These are phyloP conservation scores for Syncephalastrum racemosum DNA, from an alignment of 371 early-diverging fungal species.

Conservation along the genomic window DNA sequence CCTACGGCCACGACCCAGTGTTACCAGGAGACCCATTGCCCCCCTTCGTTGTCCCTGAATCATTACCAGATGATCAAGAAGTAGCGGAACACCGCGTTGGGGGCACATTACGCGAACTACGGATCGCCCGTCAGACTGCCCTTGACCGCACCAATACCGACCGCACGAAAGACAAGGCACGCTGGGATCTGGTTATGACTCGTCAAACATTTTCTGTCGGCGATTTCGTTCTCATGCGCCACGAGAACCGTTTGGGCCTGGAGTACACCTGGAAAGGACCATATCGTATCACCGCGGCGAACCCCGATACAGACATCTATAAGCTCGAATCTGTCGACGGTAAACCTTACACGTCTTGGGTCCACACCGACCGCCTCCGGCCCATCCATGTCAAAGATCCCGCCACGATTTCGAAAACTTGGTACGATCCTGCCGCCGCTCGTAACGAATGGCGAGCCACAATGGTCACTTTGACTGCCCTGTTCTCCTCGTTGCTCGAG, in stretches of 20 bases:
- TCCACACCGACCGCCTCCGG: conserved; percentile 9
- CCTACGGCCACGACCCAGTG: conserved; percentile 15
- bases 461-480: too few relatives aligned
- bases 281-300: neutral
- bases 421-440: too few relatives aligned
- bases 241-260: conserved; percentile 9
- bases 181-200: conserved; percentile 8
- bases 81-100: neutral
- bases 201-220: conserved; percentile 10
- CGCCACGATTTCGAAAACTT: too few relatives aligned
- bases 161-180: conserved; percentile 1
- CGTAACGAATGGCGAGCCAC: too few relatives aligned
- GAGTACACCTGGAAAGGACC: conserved; percentile 16
- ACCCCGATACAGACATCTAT: conserved; percentile 1
- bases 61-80: too few relatives aligned
- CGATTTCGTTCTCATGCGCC: conserved; percentile 14
- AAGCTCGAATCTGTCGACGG: neutral
- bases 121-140: neutral
- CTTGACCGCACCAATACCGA: neutral
- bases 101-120: too few relatives aligned
- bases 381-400: too few relatives aligned
- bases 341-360: neutral
- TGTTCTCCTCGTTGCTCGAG: too few relatives aligned
- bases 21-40: conserved; percentile 13
- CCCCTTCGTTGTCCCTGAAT: conserved; percentile 1